Conservation (phyloP, 306 rosid genomes). For the Prunus mongolica region DNA sequence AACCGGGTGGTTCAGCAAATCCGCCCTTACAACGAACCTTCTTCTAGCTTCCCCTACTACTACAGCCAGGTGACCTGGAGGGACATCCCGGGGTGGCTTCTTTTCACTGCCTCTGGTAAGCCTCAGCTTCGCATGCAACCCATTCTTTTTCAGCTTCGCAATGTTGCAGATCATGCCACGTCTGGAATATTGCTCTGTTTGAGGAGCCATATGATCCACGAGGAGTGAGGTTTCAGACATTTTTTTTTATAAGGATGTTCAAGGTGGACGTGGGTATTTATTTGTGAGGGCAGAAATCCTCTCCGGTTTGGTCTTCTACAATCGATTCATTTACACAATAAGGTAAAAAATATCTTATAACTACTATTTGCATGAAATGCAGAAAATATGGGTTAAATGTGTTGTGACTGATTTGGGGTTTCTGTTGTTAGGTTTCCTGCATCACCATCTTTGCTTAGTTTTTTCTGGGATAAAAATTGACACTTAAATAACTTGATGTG, state of each 20-base stretch:
- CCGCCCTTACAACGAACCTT: slow-evolving; percentile 8
- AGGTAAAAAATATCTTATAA: neutral
- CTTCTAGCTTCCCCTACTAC: slow-evolving; percentile 18
- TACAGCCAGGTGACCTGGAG: slow-evolving; percentile 22
- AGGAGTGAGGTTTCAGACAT: neutral
- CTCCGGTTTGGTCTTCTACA: neutral
- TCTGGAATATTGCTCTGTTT: neutral
- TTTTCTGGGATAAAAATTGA: slow-evolving; percentile 7
- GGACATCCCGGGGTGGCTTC: slow-evolving; percentile 37
- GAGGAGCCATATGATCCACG: neutral
- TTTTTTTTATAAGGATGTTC: neutral
- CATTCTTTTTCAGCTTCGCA: slow-evolving; percentile 17
- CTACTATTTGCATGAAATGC: neutral
- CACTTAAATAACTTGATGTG: neutral
- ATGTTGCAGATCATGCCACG: neutral
- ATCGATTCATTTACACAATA: neutral
- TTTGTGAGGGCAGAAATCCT: neutral
- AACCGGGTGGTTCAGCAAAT: slow-evolving; percentile 21
- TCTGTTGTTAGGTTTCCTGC: neutral
- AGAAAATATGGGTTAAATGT: neutral
- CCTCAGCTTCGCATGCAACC: slow-evolving; percentile 39
- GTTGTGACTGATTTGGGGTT: neutral
- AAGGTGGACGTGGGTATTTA: slow-evolving; percentile 6
- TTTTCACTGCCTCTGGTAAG: slow-evolving; percentile 18
- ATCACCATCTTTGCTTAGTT: neutral